Percentiles rank a stretch among this genome's conserved stretches.
Evolutionary conservation across 768 basidiomycete genomes (phyloP).

Genomic region (Calocera cornea): DNA sequence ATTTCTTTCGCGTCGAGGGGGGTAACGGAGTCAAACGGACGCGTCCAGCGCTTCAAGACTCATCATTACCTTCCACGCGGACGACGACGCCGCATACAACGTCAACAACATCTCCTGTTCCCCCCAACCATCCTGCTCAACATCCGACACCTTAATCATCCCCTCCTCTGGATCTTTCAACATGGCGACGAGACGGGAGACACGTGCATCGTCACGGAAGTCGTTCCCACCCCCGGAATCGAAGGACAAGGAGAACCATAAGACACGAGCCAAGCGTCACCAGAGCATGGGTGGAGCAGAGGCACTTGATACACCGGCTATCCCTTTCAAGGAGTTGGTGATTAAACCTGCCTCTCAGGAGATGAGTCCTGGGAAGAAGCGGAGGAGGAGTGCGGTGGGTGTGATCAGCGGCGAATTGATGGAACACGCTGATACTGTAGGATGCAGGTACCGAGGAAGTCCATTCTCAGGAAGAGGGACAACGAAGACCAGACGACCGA

Average conservation of each 20-base stretch:
- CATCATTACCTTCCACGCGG: background rate
- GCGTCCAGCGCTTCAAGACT: background rate
- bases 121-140: background rate
- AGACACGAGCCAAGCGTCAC: background rate
- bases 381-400: constrained; percentile 9
- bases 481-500: constrained; percentile 8
- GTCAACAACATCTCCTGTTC: background rate
- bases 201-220: background rate
- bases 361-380: constrained; percentile 9
- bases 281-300: background rate
- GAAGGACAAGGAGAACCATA: background rate
- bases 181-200: background rate
- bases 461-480: constrained; percentile 7
- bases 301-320: background rate
- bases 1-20: background rate
- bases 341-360: background rate
- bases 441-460: constrained; percentile 11
- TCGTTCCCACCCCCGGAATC: background rate
- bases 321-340: background rate
- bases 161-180: background rate
- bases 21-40: background rate
- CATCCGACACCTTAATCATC: background rate
- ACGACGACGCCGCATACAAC: background rate
- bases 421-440: background rate
- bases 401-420: background rate